Base-by-base conservation (phyloP, 2,329 filamentous ascomycete species). In the Macrophomina pseudophaseolina region DNA sequence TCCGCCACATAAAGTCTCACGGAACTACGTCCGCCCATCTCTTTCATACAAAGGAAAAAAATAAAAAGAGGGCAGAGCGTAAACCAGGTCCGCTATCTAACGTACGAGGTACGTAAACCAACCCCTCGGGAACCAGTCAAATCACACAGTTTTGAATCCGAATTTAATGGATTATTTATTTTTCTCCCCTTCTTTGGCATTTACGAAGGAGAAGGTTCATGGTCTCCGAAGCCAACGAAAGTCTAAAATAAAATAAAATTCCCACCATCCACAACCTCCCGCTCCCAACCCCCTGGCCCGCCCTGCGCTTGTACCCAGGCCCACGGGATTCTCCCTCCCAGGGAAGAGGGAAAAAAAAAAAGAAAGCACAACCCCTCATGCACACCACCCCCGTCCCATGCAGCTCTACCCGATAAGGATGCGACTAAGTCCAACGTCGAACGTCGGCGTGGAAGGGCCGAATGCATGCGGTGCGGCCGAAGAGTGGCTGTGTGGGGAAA, bases 391-490 rank as follows among this genome's bases (percentile, higher is more conserved):
- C 23, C 23, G 23, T 23, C 23, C 49, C 28, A 62, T 51, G 58
- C 58, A 62, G n/a, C 58, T 62, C 58, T 62, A 18, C 58, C 58
- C 42, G 44, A 62, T 62, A 23, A 48, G 42, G 58, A 48, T 35
- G 23, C 58, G 51, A 56, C 63, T 65, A 65, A 65, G 63, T 65
- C 52, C 52, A 65, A n/a, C 63, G 18, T 65, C 63, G 63, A 65
- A 65, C 63, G 63, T 65, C 63, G 30, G 33, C 30, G 9, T 48
- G 40, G 32, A 65, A 65, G 63, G 63, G 63, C 63, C 63, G 63
- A 65, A 65, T 65, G 30, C 46, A 23, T 49, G 58, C 32, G 42
- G 32, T 14, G 44, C 58, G 58, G 32, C 58, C 58, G 58, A 62
- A 62, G 44, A 44, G 58, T 28, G n/a, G 63, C 7, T 44, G 42